Base-by-base conservation (phyloP, 768 basidiomycete genomes). In the Mycena venus region DNA sequence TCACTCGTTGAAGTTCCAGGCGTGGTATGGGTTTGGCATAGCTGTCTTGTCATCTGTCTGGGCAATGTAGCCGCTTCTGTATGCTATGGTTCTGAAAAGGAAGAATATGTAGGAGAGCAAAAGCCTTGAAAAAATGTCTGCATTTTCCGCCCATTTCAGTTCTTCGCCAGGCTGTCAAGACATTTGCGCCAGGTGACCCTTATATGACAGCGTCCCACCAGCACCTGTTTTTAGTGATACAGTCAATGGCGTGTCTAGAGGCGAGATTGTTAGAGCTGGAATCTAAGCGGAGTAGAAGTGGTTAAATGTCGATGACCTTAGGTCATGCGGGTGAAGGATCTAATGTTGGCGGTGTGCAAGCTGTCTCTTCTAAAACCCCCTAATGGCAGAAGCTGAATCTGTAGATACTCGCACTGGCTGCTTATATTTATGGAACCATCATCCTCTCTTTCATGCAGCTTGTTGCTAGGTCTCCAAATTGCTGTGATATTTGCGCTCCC, bases 361-460 rank as follows among this genome's bases (percentile, higher is more conserved):
- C 40, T n/a, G n/a, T 32, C 42, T 63, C 19, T 32, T 9, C 31
- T 12, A 47, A 17, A 40, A 31, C 4, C 19, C n/a, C n/a, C n/a
- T n/a, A n/a, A n/a, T 10, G 27, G 31, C 15, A 11, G 42, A 31
- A 27, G 61, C 42, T 63, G 29, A 63, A 40, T 47, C 61, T 19
- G 7, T 47, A 63, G 61, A 47, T 32, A 44, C 61, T 63, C 6
- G 42, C 42, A 7, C 61, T 63, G 42, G 61, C 61, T 2, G 61
- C 44, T 32, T 63, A 63, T 29, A 21, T 63, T 27, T 63, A 63
- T 21, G 61, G 61, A 29, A 63, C 61, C 10, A 29, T 63, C 21
- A 63, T 63, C 61, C 61, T 63, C 61, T 63, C 61, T 42, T 17
- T 42, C 11, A 63, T 47, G 61, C 61, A 63, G 32, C 42, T 63